These are phyloP conservation scores for Panaeolus cyanescens DNA, from an alignment of 768 basidiomycete species.

Conservation along the genomic window DNA sequence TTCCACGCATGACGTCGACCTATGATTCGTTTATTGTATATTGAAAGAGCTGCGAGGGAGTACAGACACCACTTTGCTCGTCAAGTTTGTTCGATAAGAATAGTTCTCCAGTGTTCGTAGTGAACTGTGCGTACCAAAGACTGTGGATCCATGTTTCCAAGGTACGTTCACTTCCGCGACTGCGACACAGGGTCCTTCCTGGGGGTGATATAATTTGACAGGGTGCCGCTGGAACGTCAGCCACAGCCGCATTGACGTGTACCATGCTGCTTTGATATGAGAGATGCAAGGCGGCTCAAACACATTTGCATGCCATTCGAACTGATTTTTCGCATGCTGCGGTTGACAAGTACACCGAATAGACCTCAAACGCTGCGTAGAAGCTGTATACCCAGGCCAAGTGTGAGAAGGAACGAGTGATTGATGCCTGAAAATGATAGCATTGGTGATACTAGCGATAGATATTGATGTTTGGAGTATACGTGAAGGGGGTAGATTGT, in stretches of 20 bases:
- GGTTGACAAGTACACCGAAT: not conserved
- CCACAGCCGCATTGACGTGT: not conserved
- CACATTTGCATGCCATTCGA: not conserved
- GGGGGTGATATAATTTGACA: not conserved
- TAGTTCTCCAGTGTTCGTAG: constrained; percentile 1
- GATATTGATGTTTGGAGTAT: not conserved
- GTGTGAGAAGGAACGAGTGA: not conserved
- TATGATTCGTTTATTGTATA: not conserved
- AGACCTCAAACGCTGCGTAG: not conserved
- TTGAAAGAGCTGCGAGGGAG: not conserved
- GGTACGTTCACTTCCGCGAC: not conserved
- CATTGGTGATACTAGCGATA: not conserved
- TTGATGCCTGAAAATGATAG: not conserved
- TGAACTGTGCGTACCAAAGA: not conserved
- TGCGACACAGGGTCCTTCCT: not conserved
- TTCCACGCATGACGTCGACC: not conserved
- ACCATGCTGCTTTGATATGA: not conserved
- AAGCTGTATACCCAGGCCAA: not conserved
- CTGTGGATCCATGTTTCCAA: not conserved
- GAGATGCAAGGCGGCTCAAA: not conserved
- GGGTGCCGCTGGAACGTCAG: not conserved
- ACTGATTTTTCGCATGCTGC: not conserved
- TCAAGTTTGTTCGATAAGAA: not conserved
- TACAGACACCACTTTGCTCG: not conserved
- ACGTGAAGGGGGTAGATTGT: not conserved